These are phyloP conservation scores for Globisporangium splendens DNA, from an alignment of 352 stramenopile species.

Conservation along the genomic window DNA sequence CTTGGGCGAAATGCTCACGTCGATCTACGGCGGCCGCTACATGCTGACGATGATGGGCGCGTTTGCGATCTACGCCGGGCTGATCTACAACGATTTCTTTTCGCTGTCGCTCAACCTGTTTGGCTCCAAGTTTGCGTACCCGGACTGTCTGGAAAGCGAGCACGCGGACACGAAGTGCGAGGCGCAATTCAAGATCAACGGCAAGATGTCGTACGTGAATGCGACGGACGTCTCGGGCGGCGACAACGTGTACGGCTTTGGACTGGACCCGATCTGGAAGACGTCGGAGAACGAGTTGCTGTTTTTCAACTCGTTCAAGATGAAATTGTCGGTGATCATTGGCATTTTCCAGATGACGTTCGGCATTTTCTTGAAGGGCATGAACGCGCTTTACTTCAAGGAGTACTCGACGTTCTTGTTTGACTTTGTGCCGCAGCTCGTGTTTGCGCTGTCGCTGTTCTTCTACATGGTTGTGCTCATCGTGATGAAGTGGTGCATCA, in stretches of 20 bases:
- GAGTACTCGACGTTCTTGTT: conserved; percentile 95
- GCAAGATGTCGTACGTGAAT: conserved; percentile 69
- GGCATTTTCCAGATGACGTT: conserved; percentile 99
- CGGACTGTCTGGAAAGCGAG: conserved; percentile 64
- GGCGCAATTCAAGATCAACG: conserved; percentile 73
- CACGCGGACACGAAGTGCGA: conserved; percentile 55
- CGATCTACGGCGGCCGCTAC: conserved; percentile 93
- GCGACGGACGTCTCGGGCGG: conserved; percentile 71
- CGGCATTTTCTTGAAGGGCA: conserved; percentile 94
- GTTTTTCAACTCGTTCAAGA: conserved; percentile 99
- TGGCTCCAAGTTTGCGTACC: conserved; percentile 92
- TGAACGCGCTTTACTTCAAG: conserved; percentile 96
- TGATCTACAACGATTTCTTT: conserved; percentile 99
- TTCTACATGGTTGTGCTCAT: conserved; percentile 99
- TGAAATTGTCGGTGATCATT: conserved; percentile 99
- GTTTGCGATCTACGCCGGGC: conserved; percentile 96
- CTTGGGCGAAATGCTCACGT: conserved; percentile 90
- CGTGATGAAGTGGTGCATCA: conserved; percentile 99
- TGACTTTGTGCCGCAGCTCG: conserved; percentile 96
- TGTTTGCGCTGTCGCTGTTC: conserved; percentile 97
- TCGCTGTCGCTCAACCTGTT: conserved; percentile 97
- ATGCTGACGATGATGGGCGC: conserved; percentile 99
- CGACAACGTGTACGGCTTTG: conserved; percentile 95
- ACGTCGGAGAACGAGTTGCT: conserved; percentile 96
- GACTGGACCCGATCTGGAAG: conserved; percentile 98